Evolutionary conservation across 352 stramenopile species (phyloP), one percentile per base, ranked within the genome.

Genomic region (Phytophthora europaea): DNA sequence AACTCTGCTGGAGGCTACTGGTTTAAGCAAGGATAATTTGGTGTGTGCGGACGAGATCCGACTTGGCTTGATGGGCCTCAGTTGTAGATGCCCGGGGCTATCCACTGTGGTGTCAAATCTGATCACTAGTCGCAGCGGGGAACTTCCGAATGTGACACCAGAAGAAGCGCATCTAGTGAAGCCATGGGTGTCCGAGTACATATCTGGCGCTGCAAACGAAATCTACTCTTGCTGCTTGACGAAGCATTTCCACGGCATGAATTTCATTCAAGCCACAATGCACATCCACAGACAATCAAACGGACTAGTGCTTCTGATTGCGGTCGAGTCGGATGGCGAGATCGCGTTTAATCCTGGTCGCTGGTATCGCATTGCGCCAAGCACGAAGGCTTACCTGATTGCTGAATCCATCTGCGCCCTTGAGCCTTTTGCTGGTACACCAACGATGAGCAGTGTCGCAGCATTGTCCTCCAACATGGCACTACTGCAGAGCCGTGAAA

Each of bases 71-170:
- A 95, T 97, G 90, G 90, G 88, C 10, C 80, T 97, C 1, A 97
- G 89, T 57, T 97, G 90, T 55, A 80, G 90, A 6, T 97, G 90
- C 18, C 87, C 85, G 0, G 90, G 90, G 0, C 74, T 97, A 3
- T 97, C 89, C 23, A 97, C 90, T 8, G 78, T 97, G 0, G 81
- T 97, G 12, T 94, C 90, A 2, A 97, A 97, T 56, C 70, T 97
- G 28, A 92, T 97, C 36, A 92, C 86, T 3, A 94, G 88, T 76
- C 80, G 87, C 12, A 93, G 83, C 20, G 78, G 76, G 0, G 84
- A 87, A 7, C 53, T 88, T 2, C 74, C 81, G 4, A 26, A 69
- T 16, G 71, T 70, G 3, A 8, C 50, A 3, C 59, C 65, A 3
- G 58, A 73, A 3, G 57, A 79, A 45, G 59, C 67, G 31, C 60